phyloP scores from a whole-genome alignment of 495 filamentous ascomycete species.

The Lepraria neglecta region DNA sequence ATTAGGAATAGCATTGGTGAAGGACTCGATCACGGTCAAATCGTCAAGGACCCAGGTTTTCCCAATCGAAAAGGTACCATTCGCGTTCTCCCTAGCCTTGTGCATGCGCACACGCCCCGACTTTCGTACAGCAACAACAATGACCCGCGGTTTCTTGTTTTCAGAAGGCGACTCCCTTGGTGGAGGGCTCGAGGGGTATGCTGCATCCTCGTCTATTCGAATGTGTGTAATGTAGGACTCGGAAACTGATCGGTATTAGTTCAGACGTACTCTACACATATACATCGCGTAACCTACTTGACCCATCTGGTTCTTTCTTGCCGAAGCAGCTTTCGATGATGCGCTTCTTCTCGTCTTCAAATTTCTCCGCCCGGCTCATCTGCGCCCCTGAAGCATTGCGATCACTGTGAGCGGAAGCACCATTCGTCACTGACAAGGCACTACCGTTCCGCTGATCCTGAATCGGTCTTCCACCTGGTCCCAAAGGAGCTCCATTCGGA shows the following conservation, averaged over 20 bases:
- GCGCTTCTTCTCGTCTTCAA: slow-evolving; percentile 90
- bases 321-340: slow-evolving; percentile 89
- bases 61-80: slow-evolving; percentile 91
- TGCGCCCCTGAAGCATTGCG: slow-evolving; percentile 22
- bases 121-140: slow-evolving; percentile 85
- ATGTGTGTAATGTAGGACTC: slow-evolving; percentile 99
- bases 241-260: slow-evolving; percentile 48
- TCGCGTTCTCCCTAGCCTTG: slow-evolving; percentile 90
- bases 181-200: slow-evolving; percentile 76
- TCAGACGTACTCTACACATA: background rate
- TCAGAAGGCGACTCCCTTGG: slow-evolving; percentile 62
- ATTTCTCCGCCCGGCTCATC: slow-evolving; percentile 73
- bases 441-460: slow-evolving; percentile 23
- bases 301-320: slow-evolving; percentile 77
- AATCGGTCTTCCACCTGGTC: slow-evolving; percentile 16
- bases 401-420: background rate
- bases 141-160: slow-evolving; percentile 81
- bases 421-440: background rate
- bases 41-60: slow-evolving; percentile 97
- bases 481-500: slow-evolving; percentile 22
- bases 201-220: slow-evolving; percentile 74
- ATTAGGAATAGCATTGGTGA: slow-evolving; percentile 46
- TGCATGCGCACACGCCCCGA: slow-evolving; percentile 91
- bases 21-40: slow-evolving; percentile 72
- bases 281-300: slow-evolving; percentile 41